Conservation (phyloP, 345 rosid genomes). For the Pistacia integerrima region DNA sequence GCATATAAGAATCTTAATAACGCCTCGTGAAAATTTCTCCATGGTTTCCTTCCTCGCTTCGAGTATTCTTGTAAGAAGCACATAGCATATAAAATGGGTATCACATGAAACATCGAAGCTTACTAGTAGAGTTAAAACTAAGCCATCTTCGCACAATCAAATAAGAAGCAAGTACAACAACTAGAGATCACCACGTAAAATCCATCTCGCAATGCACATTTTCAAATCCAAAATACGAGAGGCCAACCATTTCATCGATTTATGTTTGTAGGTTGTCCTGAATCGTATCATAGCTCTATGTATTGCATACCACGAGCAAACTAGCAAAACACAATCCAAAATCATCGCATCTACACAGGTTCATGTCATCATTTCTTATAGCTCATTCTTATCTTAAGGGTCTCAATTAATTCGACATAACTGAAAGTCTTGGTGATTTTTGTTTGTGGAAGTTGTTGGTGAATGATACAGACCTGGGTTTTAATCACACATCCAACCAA, state of each 20-base stretch:
- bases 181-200: not conserved
- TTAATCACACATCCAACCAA: too few species aligned
- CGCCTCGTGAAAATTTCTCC: constrained; percentile 88
- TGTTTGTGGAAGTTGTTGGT: not conserved
- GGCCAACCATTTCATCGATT: not conserved
- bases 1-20: constrained; percentile 77
- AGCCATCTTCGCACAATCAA: constrained; percentile 4
- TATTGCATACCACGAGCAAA: not conserved
- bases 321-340: not conserved
- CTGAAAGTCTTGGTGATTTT: not conserved
- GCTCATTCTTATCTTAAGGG: not conserved
- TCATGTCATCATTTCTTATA: not conserved
- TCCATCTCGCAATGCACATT: not conserved
- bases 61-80: constrained; percentile 71
- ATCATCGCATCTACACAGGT: not conserved
- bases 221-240: not conserved
- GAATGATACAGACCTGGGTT: too few species aligned
- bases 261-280: not conserved
- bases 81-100: constrained; percentile 17
- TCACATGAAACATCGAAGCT: not conserved
- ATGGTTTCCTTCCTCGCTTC: constrained; percentile 91
- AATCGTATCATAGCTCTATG: not conserved
- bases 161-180: constrained; percentile 2
- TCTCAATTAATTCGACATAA: not conserved
- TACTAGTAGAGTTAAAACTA: not conserved